phyloP scores from a whole-genome alignment of 2,329 filamentous ascomycete species.

The Epichloe elymi region DNA sequence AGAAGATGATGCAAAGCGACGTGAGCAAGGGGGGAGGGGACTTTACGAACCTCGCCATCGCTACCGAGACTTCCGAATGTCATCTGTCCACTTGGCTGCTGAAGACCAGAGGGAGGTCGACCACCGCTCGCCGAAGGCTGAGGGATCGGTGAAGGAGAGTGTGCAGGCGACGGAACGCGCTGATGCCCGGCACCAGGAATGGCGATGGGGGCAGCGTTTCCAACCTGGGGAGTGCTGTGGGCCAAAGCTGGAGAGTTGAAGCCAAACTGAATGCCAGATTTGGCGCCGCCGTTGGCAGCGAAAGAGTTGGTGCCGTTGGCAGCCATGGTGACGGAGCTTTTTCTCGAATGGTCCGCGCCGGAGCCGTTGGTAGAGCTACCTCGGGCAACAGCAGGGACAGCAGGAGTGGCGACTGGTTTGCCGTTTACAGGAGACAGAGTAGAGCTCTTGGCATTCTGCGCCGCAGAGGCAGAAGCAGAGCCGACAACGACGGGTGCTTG shows the following conservation, averaged over 20 bases:
- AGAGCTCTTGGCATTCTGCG: slow-evolving; percentile 48
- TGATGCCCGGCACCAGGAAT: slow-evolving; percentile 48
- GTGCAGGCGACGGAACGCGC: slow-evolving; percentile 68
- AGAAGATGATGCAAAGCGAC: slow-evolving; percentile 5
- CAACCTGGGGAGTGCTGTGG: slow-evolving; percentile 52
- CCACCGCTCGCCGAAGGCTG: slow-evolving; percentile 74
- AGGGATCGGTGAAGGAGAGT: slow-evolving; percentile 87
- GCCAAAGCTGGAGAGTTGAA: slow-evolving; percentile 57
- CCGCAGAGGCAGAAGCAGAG: slow-evolving; percentile 34
- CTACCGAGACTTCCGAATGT: slow-evolving; percentile 75
- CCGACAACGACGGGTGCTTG: slow-evolving; percentile 40
- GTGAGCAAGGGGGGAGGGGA: slow-evolving; percentile 1
- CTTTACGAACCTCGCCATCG: slow-evolving; percentile 61
- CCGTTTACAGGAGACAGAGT: slow-evolving; percentile 76
- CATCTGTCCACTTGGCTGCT: slow-evolving; percentile 53
- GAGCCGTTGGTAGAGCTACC: slow-evolving; percentile 56
- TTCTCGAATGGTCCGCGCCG: slow-evolving; percentile 61
- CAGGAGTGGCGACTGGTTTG: slow-evolving; percentile 57
- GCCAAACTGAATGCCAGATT: slow-evolving; percentile 67
- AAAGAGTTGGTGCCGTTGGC: slow-evolving; percentile 66
- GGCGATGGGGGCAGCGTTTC: slow-evolving; percentile 41
- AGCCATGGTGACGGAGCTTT: slow-evolving; percentile 84
- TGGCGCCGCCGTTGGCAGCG: slow-evolving; percentile 59
- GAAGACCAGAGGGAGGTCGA: slow-evolving; percentile 65
- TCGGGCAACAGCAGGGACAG: slow-evolving; percentile 53